phyloP scores from a whole-genome alignment of 169 alveolate species.

The Plasmodium gallinaceum region DNA sequence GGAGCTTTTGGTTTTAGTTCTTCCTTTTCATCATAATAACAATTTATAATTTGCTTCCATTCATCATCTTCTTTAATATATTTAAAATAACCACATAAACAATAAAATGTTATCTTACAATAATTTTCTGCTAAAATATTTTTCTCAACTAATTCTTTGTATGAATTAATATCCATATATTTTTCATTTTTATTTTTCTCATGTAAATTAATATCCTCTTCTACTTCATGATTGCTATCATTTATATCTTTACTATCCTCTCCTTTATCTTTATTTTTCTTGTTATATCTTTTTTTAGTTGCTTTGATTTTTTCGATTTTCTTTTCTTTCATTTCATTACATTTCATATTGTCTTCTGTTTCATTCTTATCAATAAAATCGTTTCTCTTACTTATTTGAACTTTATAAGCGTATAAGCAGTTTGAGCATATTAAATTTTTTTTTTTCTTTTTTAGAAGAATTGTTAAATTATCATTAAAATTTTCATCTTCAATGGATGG shows the following conservation, averaged over 20 bases:
- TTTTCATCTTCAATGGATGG: constrained; percentile 69
- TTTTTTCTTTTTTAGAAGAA: constrained; percentile 33
- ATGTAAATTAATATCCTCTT: background rate
- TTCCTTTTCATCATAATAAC: constrained; percentile 59
- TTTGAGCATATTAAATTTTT: constrained; percentile 62
- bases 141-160: constrained; percentile 43
- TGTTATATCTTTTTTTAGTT: background rate
- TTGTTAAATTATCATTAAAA: constrained; percentile 33
- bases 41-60: constrained; percentile 72
- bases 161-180: constrained; percentile 32
- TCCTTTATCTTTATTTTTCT: background rate
- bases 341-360: background rate
- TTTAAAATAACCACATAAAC: constrained; percentile 69
- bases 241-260: background rate
- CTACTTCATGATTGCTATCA: background rate
- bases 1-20: constrained; percentile 72
- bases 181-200: constrained; percentile 18
- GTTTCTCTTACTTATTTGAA: constrained; percentile 37
- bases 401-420: constrained; percentile 60
- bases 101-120: constrained; percentile 52
- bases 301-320: background rate
- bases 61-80: constrained; percentile 57
- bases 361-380: background rate
- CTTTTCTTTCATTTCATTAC: background rate
- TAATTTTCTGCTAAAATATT: constrained; percentile 33